Base-by-base conservation (phyloP, 2,329 filamentous ascomycete species). In the Colletotrichum godetiae region DNA sequence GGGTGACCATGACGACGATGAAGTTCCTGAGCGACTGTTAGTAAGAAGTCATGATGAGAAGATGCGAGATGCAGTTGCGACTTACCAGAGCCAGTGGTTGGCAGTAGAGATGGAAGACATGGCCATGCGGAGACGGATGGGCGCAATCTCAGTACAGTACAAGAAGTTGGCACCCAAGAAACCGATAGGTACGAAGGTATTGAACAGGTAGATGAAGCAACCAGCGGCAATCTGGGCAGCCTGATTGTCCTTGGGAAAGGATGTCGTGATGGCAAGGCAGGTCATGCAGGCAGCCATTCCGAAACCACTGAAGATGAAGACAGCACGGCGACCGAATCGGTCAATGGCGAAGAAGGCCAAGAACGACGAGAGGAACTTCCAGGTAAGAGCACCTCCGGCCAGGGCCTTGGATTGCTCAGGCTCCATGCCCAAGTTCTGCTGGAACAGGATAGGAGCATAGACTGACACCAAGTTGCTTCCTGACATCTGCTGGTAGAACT, bases 111-210 rank as follows among this genome's bases (percentile, higher is more conserved):
- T 87, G 42, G 86, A 86, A 2, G 87, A 86, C 85, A 91, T 90
- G 24, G 87, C 84, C 72, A 88, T 86, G 24, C 88, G 82, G 33
- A 89, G 79, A 12, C 85, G 81, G 19, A 87, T 81, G 1, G 89
- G 89, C 0, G 88, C 88, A 22, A 91, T 82, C 76, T 91, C 89
- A 1, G 89, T 87, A 71, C 88, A 89, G 80, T 91, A 91, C 24
- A 91, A 82, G 81, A 90, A 91, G 76, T 89, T 90, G 37, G 88
- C 85, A 1, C 89, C 89, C 0, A 90, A 83, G 81, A 90, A 90
- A 0, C 88, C 89, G 69, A 90, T 87, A 0, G 88, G 88, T 57
- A 90, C 87, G 80, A 91, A 91, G 76, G 87, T 88, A 80, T 90
- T 89, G 82, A 89, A 92, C 59, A 89, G 79, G 79, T 89, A 91